Conservation (phyloP, 345 rosid genomes). For the sweet orange (Citrus sinensis) region DNA sequence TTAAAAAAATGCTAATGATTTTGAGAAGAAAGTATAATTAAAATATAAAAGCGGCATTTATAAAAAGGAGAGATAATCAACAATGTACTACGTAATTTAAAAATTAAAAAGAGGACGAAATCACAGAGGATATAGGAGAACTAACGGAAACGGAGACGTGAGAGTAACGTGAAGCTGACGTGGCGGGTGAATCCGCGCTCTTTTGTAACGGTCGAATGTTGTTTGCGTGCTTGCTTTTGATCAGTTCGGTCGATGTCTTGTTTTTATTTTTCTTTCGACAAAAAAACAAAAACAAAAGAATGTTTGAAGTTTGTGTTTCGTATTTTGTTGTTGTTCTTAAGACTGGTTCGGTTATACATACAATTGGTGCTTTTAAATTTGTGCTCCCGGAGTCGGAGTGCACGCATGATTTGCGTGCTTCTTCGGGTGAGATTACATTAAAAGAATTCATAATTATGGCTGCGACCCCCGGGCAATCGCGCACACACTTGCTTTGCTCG, state of each 20-base stretch:
- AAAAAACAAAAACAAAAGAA: too few species aligned
- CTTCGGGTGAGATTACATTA: neutral
- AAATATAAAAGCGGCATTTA: neutral
- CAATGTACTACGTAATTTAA: neutral
- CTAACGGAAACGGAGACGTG: slow-evolving; percentile 21
- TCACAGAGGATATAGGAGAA: neutral
- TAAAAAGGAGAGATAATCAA: neutral
- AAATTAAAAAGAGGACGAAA: neutral
- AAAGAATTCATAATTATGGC: too few species aligned
- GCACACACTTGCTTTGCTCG: neutral
- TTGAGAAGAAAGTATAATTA: neutral
- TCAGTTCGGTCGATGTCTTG: too few species aligned
- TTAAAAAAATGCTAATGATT: too few species aligned
- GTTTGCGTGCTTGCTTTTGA: neutral
- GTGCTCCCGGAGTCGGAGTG: neutral
- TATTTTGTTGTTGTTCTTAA: neutral
- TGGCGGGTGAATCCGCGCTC: slow-evolving; percentile 20
- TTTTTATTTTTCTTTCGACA: too few species aligned
- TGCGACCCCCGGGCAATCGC: too few species aligned
- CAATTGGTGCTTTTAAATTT: neutral
- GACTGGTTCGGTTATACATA: neutral
- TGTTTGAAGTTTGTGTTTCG: neutral
- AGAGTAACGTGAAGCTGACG: slow-evolving; percentile 18
- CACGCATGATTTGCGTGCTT: neutral
- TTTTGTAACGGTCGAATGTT: slow-evolving; percentile 18